Evolutionary conservation across 352 stramenopile species (phyloP).

Genomic region (Phytopythium delawarense): DNA sequence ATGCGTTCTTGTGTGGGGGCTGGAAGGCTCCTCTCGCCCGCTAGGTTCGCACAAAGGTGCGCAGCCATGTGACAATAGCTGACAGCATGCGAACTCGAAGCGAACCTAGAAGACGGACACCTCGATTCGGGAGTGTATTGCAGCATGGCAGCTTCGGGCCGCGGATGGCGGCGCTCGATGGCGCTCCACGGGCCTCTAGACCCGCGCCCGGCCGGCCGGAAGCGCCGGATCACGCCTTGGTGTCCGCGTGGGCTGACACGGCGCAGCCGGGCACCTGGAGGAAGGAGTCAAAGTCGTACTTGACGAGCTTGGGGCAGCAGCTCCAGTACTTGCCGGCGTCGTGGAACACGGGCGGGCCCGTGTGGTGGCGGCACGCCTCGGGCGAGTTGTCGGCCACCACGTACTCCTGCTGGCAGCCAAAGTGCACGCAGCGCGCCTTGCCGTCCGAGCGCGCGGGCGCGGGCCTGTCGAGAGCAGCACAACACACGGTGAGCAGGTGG

Average conservation of each 20-base stretch:
- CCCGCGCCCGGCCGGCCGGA: too few relatives aligned
- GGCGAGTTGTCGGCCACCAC: constrained; percentile 83
- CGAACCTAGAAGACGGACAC: too few relatives aligned
- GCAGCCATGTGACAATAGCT: too few relatives aligned
- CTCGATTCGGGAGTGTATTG: too few relatives aligned
- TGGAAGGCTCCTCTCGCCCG: neutral
- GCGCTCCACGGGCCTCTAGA: too few relatives aligned
- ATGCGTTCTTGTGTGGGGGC: neutral
- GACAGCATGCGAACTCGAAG: too few relatives aligned
- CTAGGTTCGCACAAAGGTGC: neutral
- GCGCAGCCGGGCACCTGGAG: constrained; percentile 86
- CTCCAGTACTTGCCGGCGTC: constrained; percentile 93
- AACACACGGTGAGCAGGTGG: neutral
- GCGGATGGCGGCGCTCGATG: too few relatives aligned
- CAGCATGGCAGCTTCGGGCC: too few relatives aligned
- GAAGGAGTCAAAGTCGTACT: constrained; percentile 95
- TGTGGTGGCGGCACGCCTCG: constrained; percentile 81
- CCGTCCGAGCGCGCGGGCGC: constrained; percentile 70
- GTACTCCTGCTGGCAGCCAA: constrained; percentile 91
- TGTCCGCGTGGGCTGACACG: constrained; percentile 76
- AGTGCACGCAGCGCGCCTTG: constrained; percentile 89
- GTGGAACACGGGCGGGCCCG: constrained; percentile 89
- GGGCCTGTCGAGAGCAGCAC: constrained; percentile 10
- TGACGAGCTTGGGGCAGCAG: constrained; percentile 90
- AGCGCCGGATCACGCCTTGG: constrained; percentile 27